Conservation (phyloP, 2,329 filamentous ascomycete genomes). For the Penicillium corylophilum region DNA sequence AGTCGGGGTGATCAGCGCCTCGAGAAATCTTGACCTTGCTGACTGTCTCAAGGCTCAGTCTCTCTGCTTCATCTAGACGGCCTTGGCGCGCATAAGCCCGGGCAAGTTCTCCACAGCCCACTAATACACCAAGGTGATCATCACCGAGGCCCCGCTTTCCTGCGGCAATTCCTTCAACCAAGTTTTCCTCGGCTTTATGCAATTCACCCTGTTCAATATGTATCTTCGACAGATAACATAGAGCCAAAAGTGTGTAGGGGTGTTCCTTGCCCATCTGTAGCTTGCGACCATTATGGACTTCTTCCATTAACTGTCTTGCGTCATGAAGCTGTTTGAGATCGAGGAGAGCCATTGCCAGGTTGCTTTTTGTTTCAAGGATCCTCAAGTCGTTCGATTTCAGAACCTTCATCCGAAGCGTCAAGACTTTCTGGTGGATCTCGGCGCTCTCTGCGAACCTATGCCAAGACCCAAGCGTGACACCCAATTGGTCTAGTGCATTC, state of each 20-base stretch:
- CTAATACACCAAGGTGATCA: constrained; percentile 25
- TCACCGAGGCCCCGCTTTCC: constrained; percentile 23
- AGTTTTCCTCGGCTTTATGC: constrained; percentile 15
- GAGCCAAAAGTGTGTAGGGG: constrained; percentile 34
- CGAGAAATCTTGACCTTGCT: constrained; percentile 13
- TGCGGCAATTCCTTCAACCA: constrained; percentile 21
- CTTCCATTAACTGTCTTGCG: constrained; percentile 15
- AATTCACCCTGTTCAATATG: constrained; percentile 21
- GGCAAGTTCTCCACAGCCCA: constrained; percentile 22
- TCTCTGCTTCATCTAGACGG: constrained; percentile 13
- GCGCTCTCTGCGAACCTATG: not conserved
- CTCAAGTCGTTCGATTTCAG: constrained; percentile 22
- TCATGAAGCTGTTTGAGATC: constrained; percentile 12
- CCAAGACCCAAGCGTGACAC: not conserved
- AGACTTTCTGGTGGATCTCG: not conserved
- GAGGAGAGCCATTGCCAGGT: constrained; percentile 20
- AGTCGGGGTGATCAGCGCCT: constrained; percentile 13
- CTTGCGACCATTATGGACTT: constrained; percentile 19
- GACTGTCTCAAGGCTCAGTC: constrained; percentile 3
- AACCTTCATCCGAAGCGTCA: constrained; percentile 14
- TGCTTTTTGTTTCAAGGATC: constrained; percentile 19
- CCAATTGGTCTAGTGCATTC: constrained; percentile 16
- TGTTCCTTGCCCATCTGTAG: constrained; percentile 33
- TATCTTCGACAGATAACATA: constrained; percentile 34
- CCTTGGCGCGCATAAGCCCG: constrained; percentile 18